Evolutionary conservation across 768 basidiomycete species (phyloP).

Genomic region (Gelatoporia subvermispora): DNA sequence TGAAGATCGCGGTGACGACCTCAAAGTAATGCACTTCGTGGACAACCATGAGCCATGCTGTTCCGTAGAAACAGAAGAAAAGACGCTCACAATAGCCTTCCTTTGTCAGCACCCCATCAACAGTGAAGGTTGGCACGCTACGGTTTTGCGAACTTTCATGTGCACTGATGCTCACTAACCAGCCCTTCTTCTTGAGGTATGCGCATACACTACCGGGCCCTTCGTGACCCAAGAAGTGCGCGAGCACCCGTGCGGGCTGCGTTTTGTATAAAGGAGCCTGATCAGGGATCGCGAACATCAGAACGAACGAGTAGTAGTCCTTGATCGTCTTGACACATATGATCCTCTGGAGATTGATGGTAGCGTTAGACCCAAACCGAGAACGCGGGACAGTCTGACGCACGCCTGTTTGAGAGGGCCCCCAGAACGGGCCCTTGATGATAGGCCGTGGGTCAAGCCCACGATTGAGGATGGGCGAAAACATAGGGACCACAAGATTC

Average conservation of each 20-base stretch:
- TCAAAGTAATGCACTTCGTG: constrained; percentile 28
- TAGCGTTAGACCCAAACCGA: constrained; percentile 6
- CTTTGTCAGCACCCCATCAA: constrained; percentile 40
- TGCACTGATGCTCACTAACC: constrained; percentile 31
- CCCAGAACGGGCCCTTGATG: constrained; percentile 17
- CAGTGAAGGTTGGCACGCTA: constrained; percentile 37
- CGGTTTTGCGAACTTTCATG: constrained; percentile 30
- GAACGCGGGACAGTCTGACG: background rate
- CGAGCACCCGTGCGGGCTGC: constrained; percentile 36
- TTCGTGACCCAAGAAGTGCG: constrained; percentile 49
- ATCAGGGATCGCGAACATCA: constrained; percentile 31
- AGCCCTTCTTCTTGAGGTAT: constrained; percentile 43
- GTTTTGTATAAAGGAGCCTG: constrained; percentile 35
- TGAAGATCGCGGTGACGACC: constrained; percentile 37
- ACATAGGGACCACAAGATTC: constrained; percentile 24
- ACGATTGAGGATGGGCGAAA: constrained; percentile 28
- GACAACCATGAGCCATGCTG: background rate
- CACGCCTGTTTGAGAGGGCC: constrained; percentile 15
- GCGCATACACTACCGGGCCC: constrained; percentile 46
- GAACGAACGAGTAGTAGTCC: constrained; percentile 37
- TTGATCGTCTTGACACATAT: constrained; percentile 42
- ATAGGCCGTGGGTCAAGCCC: constrained; percentile 19
- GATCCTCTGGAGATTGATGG: constrained; percentile 24
- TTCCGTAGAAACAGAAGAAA: background rate
- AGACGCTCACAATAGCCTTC: constrained; percentile 41